A percentile compares a stretch with the other conserved stretches of the same genome.
phyloP scores from a whole-genome alignment of 1,284 basidiomycete genomes.

The Cutaneotrichosporon curvatum region DNA sequence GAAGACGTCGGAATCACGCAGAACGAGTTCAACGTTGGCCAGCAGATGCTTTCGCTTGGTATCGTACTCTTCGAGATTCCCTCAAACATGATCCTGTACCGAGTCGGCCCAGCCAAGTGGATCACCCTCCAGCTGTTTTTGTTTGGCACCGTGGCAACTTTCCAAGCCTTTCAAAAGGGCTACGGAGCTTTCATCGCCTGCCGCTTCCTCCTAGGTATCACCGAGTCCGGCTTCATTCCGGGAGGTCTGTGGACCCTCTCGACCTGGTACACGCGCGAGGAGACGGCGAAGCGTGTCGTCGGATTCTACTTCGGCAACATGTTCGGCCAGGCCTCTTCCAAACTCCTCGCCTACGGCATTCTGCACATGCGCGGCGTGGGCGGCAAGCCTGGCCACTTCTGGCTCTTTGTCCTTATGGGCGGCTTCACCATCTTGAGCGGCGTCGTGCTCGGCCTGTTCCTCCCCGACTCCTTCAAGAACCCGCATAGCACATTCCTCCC shows the following conservation, averaged over 20 bases:
- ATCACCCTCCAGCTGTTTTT: conserved; percentile 26
- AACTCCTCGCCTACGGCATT: conserved; percentile 27
- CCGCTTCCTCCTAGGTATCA: conserved; percentile 24
- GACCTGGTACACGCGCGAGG: conserved; percentile 23
- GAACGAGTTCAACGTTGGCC: conserved; percentile 34
- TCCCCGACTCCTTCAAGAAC: conserved; percentile 24
- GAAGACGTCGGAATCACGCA: conserved; percentile 31
- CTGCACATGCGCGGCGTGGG: conserved; percentile 26
- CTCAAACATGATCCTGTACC: conserved; percentile 24
- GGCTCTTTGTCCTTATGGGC: conserved; percentile 27
- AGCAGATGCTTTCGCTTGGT: conserved; percentile 31
- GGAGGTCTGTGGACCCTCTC: conserved; percentile 22
- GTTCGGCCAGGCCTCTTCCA: conserved; percentile 17
- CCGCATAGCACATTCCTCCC: conserved; percentile 28
- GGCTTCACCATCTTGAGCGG: conserved; percentile 25
- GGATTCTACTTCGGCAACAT: conserved; percentile 32
- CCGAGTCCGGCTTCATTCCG: conserved; percentile 30
- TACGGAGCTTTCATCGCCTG: conserved; percentile 30
- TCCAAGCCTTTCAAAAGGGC: conserved; percentile 30
- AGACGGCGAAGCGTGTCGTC: conserved; percentile 28
- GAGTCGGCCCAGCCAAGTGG: conserved; percentile 23
- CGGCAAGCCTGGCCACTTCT: conserved; percentile 27
- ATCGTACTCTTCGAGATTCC: conserved; percentile 37
- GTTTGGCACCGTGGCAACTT: conserved; percentile 29
- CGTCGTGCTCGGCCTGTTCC: conserved; percentile 26